Conservation (phyloP, 805 yeast genomes). For the Saccharomycopsis microspora region DNA sequence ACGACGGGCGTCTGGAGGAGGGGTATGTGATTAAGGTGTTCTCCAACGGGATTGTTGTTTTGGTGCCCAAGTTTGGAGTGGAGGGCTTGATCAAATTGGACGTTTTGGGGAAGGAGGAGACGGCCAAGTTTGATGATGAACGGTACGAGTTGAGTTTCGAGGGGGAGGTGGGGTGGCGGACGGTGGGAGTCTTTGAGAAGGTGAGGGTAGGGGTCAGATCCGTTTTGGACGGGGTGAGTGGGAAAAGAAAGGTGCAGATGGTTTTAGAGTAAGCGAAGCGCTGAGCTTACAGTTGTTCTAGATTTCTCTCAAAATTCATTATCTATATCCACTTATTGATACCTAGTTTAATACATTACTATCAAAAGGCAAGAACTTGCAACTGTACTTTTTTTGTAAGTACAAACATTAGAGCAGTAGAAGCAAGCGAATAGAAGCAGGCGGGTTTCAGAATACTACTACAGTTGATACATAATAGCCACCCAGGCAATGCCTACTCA, state of each 20-base stretch:
- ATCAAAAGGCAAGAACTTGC: too few species aligned
- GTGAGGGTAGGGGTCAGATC: slow-evolving; percentile 77
- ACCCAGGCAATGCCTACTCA: too few species aligned
- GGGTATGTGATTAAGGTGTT: slow-evolving; percentile 90
- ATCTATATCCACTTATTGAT: too few species aligned
- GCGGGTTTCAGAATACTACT: too few species aligned
- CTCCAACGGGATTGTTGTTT: slow-evolving; percentile 86
- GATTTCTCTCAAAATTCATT: too few species aligned
- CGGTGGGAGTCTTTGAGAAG: slow-evolving; percentile 69
- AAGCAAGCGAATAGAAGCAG: too few species aligned
- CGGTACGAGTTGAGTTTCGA: slow-evolving; percentile 53
- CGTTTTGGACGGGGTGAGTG: slow-evolving; percentile 74
- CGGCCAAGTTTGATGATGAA: slow-evolving; percentile 68
- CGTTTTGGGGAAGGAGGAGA: slow-evolving; percentile 51
- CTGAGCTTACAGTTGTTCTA: too few species aligned
- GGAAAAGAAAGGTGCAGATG: slow-evolving; percentile 85
- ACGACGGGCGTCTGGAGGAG: slow-evolving; percentile 49
- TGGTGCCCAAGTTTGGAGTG: slow-evolving; percentile 93
- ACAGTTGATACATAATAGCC: too few species aligned
- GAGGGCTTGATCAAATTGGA: slow-evolving; percentile 86
- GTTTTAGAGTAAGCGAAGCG: slow-evolving; percentile 23
- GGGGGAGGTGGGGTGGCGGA: slow-evolving; percentile 27
- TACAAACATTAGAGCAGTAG: too few species aligned
- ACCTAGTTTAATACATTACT: too few species aligned
- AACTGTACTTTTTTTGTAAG: too few species aligned